Evolutionary conservation across 257 asterid species (phyloP).

Genomic region (Przewalskia tangutica): DNA sequence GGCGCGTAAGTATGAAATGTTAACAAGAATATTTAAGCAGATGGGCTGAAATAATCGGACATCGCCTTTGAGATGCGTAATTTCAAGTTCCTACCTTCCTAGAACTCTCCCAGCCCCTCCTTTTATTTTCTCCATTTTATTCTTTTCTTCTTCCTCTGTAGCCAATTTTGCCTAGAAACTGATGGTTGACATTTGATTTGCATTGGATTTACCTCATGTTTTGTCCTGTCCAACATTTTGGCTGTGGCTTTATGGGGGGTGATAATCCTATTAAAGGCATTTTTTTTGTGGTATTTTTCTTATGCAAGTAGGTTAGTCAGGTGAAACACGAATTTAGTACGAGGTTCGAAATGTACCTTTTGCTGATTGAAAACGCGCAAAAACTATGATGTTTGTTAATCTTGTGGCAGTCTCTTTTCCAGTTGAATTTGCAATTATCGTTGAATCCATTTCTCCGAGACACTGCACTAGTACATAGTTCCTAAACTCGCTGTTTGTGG

Average conservation of each 20-base stretch:
- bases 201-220: background rate
- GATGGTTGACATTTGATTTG: slow-evolving; percentile 17
- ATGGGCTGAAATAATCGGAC: slow-evolving; percentile 35
- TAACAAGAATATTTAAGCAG: slow-evolving; percentile 18
- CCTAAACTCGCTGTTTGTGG: too few relatives aligned
- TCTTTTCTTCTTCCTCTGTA: background rate
- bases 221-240: slow-evolving; percentile 1
- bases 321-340: background rate
- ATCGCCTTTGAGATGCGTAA: slow-evolving; percentile 12
- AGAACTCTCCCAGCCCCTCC: background rate
- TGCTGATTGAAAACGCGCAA: background rate
- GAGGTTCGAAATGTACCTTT: background rate
- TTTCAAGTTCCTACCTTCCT: background rate
- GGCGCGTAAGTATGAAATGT: slow-evolving; percentile 55
- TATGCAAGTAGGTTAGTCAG: background rate
- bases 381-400: background rate
- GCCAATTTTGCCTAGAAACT: slow-evolving; percentile 35
- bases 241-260: background rate
- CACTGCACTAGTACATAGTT: too few relatives aligned
- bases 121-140: background rate
- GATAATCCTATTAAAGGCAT: background rate
- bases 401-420: background rate
- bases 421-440: background rate
- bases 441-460: too few relatives aligned
- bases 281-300: background rate